phyloP scores from a whole-genome alignment of 1,284 basidiomycete species.

The Trametes hirsuta region DNA sequence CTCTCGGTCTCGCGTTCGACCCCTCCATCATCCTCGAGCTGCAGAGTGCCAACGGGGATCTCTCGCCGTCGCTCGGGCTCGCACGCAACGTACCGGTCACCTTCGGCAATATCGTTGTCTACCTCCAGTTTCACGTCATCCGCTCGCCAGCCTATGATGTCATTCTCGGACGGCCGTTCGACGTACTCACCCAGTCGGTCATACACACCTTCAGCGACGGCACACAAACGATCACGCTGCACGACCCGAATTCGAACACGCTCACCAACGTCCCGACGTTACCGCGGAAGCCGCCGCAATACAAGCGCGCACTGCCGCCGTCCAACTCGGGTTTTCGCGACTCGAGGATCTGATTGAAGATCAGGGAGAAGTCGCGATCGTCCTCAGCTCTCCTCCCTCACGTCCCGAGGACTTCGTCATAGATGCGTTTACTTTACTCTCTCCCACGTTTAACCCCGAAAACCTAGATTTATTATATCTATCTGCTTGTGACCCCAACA shows the following conservation, averaged over 20 bases:
- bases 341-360: conserved; percentile 12
- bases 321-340: background rate
- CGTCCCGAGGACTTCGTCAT: background rate
- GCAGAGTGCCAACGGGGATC: conserved; percentile 31
- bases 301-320: background rate
- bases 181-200: conserved; percentile 32
- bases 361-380: conserved; percentile 9
- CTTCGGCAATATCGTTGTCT: conserved; percentile 16
- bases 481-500: conserved; percentile 4
- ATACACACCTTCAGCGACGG: conserved; percentile 28
- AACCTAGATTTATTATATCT: conserved; percentile 12
- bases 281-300: conserved; percentile 8
- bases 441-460: background rate
- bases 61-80: conserved; percentile 30
- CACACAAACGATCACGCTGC: conserved; percentile 29
- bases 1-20: conserved; percentile 26
- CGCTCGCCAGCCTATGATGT: conserved; percentile 35
- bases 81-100: conserved; percentile 27
- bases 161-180: conserved; percentile 39
- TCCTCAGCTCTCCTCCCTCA: background rate
- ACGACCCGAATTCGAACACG: conserved; percentile 29
- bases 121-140: conserved; percentile 33
- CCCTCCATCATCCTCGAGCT: conserved; percentile 25
- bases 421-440: conserved; percentile 4
- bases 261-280: conserved; percentile 29